A percentile compares a stretch with the other conserved stretches of the same genome.
phyloP scores from a whole-genome alignment of 2,329 filamentous ascomycete species.

The Phaeosphaeriaceae sp. region DNA sequence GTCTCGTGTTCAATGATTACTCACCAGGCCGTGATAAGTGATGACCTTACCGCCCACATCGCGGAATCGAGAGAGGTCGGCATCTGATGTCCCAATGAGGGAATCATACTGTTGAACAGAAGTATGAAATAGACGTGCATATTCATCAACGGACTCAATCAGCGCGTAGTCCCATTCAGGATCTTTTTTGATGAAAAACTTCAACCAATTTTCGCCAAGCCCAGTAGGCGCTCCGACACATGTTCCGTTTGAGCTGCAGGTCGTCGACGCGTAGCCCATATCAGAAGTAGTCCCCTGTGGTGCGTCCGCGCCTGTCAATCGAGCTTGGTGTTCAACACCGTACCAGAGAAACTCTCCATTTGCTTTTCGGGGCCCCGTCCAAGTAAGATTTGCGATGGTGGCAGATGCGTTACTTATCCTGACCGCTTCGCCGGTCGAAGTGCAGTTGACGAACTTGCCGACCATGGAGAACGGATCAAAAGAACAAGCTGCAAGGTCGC shows the following conservation, averaged over 20 bases:
- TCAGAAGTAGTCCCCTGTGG: background rate
- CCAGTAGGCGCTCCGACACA: conserved; percentile 2
- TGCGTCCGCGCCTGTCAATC: background rate
- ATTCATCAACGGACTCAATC: conserved; percentile 2
- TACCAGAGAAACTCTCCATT: background rate
- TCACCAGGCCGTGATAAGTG: conserved; percentile 28
- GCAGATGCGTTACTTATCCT: conserved; percentile 10
- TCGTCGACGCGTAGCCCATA: conserved; percentile 9
- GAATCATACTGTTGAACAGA: conserved; percentile 19
- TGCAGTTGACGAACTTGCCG: background rate
- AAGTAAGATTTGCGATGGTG: background rate
- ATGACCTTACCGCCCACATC: conserved; percentile 29
- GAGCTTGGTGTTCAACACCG: background rate
- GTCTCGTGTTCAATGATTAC: background rate
- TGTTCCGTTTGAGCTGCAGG: conserved; percentile 11
- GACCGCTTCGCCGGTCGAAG: conserved; percentile 1
- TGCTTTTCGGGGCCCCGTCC: background rate
- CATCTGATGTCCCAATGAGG: conserved; percentile 16
- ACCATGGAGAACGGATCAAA: conserved; percentile 22
- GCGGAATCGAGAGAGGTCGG: conserved; percentile 27
- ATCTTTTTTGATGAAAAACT: conserved; percentile 21
- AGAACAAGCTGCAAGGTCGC: conserved; percentile 23
- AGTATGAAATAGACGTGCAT: conserved; percentile 2
- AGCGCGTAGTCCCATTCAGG: conserved; percentile 4
- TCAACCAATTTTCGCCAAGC: conserved; percentile 13